These are phyloP conservation scores for Hemileccinum impolitum DNA, from an alignment of 768 basidiomycete genomes.

Conservation along the genomic window DNA sequence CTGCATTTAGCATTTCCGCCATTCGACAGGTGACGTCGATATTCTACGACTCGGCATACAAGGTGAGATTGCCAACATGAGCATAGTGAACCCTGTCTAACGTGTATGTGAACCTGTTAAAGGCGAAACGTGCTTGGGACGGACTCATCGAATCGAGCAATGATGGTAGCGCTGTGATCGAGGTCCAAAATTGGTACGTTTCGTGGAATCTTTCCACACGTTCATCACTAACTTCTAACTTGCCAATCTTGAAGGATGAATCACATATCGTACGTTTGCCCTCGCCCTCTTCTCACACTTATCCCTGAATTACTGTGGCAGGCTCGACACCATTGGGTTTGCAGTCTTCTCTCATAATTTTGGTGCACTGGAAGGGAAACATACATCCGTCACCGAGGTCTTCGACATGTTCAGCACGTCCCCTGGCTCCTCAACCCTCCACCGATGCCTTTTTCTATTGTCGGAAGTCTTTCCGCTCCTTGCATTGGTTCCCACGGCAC, in stretches of 20 bases:
- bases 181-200: slow-evolving; percentile 34
- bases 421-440: slow-evolving; percentile 20
- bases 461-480: slow-evolving; percentile 36
- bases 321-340: slow-evolving; percentile 56
- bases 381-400: slow-evolving; percentile 37
- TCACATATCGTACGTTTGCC: slow-evolving; percentile 28
- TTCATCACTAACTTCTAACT: background rate
- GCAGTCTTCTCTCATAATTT: slow-evolving; percentile 61
- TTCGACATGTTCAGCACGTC: slow-evolving; percentile 36
- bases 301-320: slow-evolving; percentile 13
- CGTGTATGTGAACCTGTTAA: background rate
- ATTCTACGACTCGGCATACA: slow-evolving; percentile 42
- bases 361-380: slow-evolving; percentile 46
- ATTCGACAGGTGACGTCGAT: slow-evolving; percentile 35
- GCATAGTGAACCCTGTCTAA: background rate
- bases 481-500: slow-evolving; percentile 34
- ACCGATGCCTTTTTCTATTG: slow-evolving; percentile 35
- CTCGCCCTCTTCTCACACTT: background rate
- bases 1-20: slow-evolving; percentile 39
- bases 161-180: slow-evolving; percentile 26
- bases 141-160: slow-evolving; percentile 14
- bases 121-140: slow-evolving; percentile 34
- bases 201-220: background rate
- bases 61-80: slow-evolving; percentile 16
- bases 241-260: slow-evolving; percentile 27